These are phyloP conservation scores for Pterocarpus santalinus DNA, from an alignment of 306 rosid species.

Conservation along the genomic window DNA sequence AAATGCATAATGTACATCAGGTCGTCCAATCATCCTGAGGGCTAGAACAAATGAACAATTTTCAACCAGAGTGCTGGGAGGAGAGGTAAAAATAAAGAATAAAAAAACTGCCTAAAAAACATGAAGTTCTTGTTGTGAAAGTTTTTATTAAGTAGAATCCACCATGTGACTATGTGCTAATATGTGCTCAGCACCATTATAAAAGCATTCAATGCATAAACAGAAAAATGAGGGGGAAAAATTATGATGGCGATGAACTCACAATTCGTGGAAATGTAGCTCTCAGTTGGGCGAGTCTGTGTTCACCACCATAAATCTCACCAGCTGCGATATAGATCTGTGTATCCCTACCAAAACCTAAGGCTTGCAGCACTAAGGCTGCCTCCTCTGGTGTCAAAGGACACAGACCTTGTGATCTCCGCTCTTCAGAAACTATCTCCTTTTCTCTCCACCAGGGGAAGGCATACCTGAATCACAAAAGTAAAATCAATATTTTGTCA, in stretches of 20 bases:
- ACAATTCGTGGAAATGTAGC: constrained; percentile 82
- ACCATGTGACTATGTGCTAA: neutral
- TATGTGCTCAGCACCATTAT: neutral
- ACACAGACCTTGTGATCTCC: constrained; percentile 88
- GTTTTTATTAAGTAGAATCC: neutral
- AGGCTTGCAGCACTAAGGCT: constrained; percentile 77
- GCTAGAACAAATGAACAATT: neutral
- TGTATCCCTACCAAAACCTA: constrained; percentile 74
- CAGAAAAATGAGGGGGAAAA: neutral
- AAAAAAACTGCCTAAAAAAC: no score
- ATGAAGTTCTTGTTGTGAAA: neutral
- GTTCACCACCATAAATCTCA: constrained; percentile 91
- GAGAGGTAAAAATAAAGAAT: no score
- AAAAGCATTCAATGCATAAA: neutral
- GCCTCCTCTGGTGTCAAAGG: constrained; percentile 97
- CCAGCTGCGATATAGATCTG: constrained; percentile 97
- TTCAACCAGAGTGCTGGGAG: neutral
- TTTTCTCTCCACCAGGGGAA: constrained; percentile 99
- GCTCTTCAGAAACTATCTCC: constrained; percentile 89
- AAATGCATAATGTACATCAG: neutral
- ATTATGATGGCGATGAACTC: constrained; percentile 52
- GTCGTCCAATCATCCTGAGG: neutral
- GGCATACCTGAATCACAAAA: constrained; percentile 70
- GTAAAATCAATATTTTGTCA: constrained; percentile 32
- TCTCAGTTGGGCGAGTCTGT: constrained; percentile 79